phyloP scores from a whole-genome alignment of 495 filamentous ascomycete genomes.

The Penicillium paradoxum region DNA sequence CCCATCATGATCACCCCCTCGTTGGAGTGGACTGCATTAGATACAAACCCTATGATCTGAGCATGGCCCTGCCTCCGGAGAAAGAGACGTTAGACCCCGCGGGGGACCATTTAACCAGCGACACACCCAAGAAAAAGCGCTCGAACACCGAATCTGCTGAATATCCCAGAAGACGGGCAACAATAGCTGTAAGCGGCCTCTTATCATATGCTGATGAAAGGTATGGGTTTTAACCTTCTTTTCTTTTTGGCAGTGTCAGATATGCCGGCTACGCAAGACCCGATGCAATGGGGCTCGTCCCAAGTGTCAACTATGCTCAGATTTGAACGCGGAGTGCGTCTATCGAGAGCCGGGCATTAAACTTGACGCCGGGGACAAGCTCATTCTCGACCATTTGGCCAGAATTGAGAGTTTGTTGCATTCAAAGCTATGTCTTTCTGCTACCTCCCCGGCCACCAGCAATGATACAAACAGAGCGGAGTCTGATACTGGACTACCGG shows the following conservation, averaged over 20 bases:
- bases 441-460: slow-evolving; percentile 64
- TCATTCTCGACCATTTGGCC: slow-evolving; percentile 71
- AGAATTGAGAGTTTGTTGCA: slow-evolving; percentile 75
- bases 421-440: slow-evolving; percentile 51
- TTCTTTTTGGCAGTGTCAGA: slow-evolving; percentile 73
- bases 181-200: slow-evolving; percentile 58
- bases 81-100: neutral
- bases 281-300: slow-evolving; percentile 79
- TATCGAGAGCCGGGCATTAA: slow-evolving; percentile 85
- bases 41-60: neutral
- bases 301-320: slow-evolving; percentile 77
- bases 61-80: neutral
- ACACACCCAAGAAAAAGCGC: slow-evolving; percentile 48
- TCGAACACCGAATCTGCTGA: slow-evolving; percentile 61
- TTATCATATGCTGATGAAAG: too few relatives aligned
- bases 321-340: slow-evolving; percentile 75
- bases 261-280: slow-evolving; percentile 78
- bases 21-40: neutral
- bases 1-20: neutral
- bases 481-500: slow-evolving; percentile 20
- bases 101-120: neutral
- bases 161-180: slow-evolving; percentile 65
- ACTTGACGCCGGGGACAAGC: slow-evolving; percentile 78
- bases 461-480: slow-evolving; percentile 55
- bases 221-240: too few relatives aligned